Evolutionary conservation across 352 stramenopile genomes (phyloP), one percentile per base, ranked within the genome.

Genomic region (Elongisporangium undulatum): DNA sequence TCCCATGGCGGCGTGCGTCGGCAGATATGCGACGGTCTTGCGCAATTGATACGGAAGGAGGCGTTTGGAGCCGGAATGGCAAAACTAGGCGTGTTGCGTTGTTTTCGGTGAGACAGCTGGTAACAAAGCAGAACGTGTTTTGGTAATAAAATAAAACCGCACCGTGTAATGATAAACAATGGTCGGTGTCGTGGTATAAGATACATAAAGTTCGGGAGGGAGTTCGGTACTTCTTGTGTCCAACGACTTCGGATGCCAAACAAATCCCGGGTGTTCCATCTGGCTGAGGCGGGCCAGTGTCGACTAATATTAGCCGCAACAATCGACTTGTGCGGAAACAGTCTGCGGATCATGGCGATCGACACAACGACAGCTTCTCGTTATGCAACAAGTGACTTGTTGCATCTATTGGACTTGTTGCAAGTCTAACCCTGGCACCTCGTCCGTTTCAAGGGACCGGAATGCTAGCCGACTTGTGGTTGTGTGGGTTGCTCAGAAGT

Each of bases 1-100:
- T 19, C 8, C 17, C 57, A 67, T 62, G 7, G 4, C 20, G 22
- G 34, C 53, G 39, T 56, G 22, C 16, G n/a, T 56, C 51, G 4
- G 29, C 29, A 56, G 26, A 24, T 45, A 56, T 56, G 22, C 21
- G 6, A 55, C 21, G 21, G 24, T 7, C 24, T 34, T 7, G 24
- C 9, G 29, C 29, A 41, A 41, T 41, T 41, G 29, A 41, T 41
- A 15, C 5, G 29, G 29, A 4, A 41, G 5, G 8, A 41, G 29
- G 5, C 29, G 29, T 41, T 41, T 2, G 29, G 29, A 41, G 29
- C 29, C 29, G 13, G 29, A 41, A 41, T 41, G 29, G 29, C 29
- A 41, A 41, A 41, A 41, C 29, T 15, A 15, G 29, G 29, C 29
- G 29, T 56, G 22, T 34, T 45, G 1, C 15, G 51, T 21, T 45